These are phyloP conservation scores for Amniculicola lignicola DNA, from an alignment of 495 filamentous ascomycete genomes.

Conservation along the genomic window DNA sequence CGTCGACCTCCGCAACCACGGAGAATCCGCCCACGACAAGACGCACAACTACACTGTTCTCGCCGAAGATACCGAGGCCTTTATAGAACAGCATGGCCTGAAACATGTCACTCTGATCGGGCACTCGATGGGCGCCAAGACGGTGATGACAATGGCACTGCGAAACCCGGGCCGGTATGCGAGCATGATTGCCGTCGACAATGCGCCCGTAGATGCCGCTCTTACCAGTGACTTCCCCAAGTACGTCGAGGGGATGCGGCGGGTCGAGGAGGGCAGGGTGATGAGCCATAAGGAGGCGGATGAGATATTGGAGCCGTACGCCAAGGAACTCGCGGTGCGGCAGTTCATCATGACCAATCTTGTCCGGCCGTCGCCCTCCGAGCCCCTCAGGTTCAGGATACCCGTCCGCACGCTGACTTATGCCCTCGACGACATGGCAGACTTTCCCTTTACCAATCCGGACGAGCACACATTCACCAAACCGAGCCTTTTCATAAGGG, in stretches of 20 bases:
- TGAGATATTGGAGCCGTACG: slow-evolving; percentile 71
- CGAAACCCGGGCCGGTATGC: slow-evolving; percentile 60
- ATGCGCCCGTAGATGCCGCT: slow-evolving; percentile 78
- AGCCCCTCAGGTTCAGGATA: slow-evolving; percentile 55
- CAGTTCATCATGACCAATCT: slow-evolving; percentile 95
- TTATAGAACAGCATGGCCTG: slow-evolving; percentile 72
- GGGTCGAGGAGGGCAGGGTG: slow-evolving; percentile 65
- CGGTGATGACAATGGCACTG: slow-evolving; percentile 85
- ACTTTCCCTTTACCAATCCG: slow-evolving; percentile 78
- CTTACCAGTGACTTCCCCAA: slow-evolving; percentile 70
- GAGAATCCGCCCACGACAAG: slow-evolving; percentile 74
- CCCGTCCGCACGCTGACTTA: slow-evolving; percentile 57
- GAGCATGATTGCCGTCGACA: slow-evolving; percentile 81
- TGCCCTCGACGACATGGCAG: slow-evolving; percentile 66
- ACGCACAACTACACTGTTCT: slow-evolving; percentile 81
- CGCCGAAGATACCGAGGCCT: slow-evolving; percentile 80
- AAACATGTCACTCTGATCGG: slow-evolving; percentile 74
- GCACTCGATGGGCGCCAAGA: slow-evolving; percentile 98
- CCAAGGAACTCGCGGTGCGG: slow-evolving; percentile 71
- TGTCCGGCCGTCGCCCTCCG: slow-evolving; percentile 48
- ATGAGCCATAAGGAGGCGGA: slow-evolving; percentile 74
- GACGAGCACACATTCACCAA: slow-evolving; percentile 62
- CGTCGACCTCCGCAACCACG: slow-evolving; percentile 91
- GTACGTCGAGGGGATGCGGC: slow-evolving; percentile 82
- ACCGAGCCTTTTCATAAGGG: slow-evolving; percentile 78